These are phyloP conservation scores for Rhizophagus clarus DNA, from an alignment of 192 early-diverging fungal genomes.

Conservation along the genomic window DNA sequence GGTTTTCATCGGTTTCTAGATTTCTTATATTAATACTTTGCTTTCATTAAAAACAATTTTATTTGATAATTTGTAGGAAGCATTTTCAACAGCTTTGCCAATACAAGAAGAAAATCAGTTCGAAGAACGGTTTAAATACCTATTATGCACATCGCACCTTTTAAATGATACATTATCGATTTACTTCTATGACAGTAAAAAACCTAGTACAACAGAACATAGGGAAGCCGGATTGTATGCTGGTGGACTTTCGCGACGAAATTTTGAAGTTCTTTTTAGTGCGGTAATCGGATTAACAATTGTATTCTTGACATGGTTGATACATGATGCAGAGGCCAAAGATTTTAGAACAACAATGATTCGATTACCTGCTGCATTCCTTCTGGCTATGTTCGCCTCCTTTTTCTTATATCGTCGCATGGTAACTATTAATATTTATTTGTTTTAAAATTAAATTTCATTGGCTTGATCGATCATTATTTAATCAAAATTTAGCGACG, in stretches of 20 bases:
- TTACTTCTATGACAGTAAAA: slow-evolving; percentile 45
- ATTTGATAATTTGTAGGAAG: slow-evolving; percentile 41
- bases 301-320: slow-evolving; percentile 31
- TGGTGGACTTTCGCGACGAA: slow-evolving; percentile 19
- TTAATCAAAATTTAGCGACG: slow-evolving; percentile 40
- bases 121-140: slow-evolving; percentile 61
- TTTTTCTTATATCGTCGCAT: slow-evolving; percentile 44
- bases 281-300: slow-evolving; percentile 18
- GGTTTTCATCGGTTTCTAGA: background rate
- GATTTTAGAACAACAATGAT: slow-evolving; percentile 13
- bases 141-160: slow-evolving; percentile 59
- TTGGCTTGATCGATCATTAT: slow-evolving; percentile 16
- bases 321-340: slow-evolving; percentile 16
- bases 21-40: background rate
- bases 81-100: slow-evolving; percentile 49
- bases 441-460: background rate
- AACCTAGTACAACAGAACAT: slow-evolving; percentile 34
- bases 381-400: slow-evolving; percentile 32
- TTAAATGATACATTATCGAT: slow-evolving; percentile 47
- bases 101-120: slow-evolving; percentile 54
- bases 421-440: slow-evolving; percentile 35
- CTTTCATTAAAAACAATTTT: background rate
- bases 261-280: slow-evolving; percentile 31
- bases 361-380: slow-evolving; percentile 23
- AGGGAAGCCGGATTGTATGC: slow-evolving; percentile 27